phyloP scores from a whole-genome alignment of 441 rosid genomes.

The Erodium chrysanthum region DNA sequence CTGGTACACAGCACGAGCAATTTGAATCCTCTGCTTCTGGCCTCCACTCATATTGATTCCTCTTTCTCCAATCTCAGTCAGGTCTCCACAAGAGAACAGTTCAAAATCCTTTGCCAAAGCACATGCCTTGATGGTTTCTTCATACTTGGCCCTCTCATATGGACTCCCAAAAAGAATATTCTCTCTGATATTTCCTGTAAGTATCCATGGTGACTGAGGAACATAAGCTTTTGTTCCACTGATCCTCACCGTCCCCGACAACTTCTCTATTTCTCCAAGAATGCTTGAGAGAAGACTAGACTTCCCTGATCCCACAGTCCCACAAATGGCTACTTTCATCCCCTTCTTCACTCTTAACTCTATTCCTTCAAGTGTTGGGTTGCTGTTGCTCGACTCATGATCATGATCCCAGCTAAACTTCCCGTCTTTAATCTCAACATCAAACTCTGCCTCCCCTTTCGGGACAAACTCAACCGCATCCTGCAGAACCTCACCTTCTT shows the following conservation, averaged over 20 bases:
- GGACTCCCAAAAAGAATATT: slow-evolving; percentile 79
- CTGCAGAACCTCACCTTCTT: slow-evolving; percentile 60
- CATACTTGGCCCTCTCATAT: slow-evolving; percentile 44
- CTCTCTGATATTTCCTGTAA: slow-evolving; percentile 75
- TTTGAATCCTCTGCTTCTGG: slow-evolving; percentile 94
- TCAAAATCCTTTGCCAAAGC: slow-evolving; percentile 79
- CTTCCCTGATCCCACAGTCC: slow-evolving; percentile 92
- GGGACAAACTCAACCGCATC: slow-evolving; percentile 47
- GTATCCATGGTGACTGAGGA: slow-evolving; percentile 90
- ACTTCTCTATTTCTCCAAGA: slow-evolving; percentile 76
- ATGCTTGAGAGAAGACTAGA: slow-evolving; percentile 81
- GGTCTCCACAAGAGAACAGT: slow-evolving; percentile 65
- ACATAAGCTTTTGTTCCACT: slow-evolving; percentile 88
- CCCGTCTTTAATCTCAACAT: slow-evolving; percentile 54
- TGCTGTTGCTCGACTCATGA: slow-evolving; percentile 22
- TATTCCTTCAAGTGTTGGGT: slow-evolving; percentile 53
- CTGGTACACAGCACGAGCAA: slow-evolving; percentile 91
- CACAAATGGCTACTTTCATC: slow-evolving; percentile 93
- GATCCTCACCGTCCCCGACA: slow-evolving; percentile 60
- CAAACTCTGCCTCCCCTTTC: slow-evolving; percentile 35
- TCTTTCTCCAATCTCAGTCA: slow-evolving; percentile 93
- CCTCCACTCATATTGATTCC: slow-evolving; percentile 99
- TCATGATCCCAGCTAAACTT: slow-evolving; percentile 69
- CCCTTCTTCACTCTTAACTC: slow-evolving; percentile 62
- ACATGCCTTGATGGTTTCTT: slow-evolving; percentile 62